Percentiles rank a stretch among this genome's conserved stretches.
Conservation (phyloP, 805 yeast species). For the Barnettozyma populi region DNA sequence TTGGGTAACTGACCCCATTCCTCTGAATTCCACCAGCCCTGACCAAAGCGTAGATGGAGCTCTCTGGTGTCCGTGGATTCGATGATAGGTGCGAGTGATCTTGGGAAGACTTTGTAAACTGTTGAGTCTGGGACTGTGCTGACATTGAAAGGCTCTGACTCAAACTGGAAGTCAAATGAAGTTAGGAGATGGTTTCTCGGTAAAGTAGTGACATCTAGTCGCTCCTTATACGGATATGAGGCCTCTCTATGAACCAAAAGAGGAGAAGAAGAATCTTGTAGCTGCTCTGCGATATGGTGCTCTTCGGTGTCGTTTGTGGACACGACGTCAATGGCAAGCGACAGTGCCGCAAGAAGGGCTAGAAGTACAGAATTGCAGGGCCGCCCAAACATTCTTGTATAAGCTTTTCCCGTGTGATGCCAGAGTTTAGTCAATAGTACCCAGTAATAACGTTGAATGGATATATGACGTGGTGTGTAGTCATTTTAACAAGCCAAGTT, state of each 20-base stretch:
- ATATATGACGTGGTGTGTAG: too few relatives aligned
- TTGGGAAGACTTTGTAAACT: conserved; percentile 72
- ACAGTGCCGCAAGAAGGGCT: not conserved
- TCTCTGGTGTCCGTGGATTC: conserved; percentile 63
- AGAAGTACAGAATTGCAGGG: not conserved
- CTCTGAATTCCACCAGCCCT: conserved; percentile 93
- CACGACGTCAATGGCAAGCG: not conserved
- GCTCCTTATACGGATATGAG: conserved; percentile 49
- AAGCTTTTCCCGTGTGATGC: too few relatives aligned
- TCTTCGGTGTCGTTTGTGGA: not conserved
- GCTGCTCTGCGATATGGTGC: not conserved
- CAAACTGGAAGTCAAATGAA: conserved; percentile 62
- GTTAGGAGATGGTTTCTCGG: conserved; percentile 67
- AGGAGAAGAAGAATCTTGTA: not conserved
- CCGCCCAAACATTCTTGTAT: not conserved
- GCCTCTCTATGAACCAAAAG: conserved; percentile 3
- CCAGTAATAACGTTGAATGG: too few relatives aligned
- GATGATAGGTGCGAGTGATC: conserved; percentile 72
- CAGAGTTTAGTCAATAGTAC: too few relatives aligned
- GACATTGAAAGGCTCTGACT: conserved; percentile 41
- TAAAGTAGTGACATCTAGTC: conserved; percentile 58
- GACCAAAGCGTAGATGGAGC: conserved; percentile 79
- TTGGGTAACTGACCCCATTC: conserved; percentile 80
- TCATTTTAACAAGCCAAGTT: too few relatives aligned
- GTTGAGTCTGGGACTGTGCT: conserved; percentile 18